These are phyloP conservation scores for Blastomyces silverae DNA, from an alignment of 2,329 filamentous ascomycete species.

Conservation along the genomic window DNA sequence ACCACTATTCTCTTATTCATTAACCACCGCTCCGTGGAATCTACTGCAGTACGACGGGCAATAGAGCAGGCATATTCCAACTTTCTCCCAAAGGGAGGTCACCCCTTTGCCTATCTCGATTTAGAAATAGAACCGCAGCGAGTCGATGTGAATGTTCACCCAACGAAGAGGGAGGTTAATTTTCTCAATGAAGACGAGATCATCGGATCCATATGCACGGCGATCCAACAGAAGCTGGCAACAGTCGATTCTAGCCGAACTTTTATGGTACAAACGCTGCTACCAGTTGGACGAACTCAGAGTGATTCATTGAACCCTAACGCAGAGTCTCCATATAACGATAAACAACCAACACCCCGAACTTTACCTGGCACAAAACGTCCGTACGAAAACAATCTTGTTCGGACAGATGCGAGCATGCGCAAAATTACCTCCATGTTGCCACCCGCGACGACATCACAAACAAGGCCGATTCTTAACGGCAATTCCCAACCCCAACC, in stretches of 20 bases:
- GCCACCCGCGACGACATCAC: conserved; percentile 47
- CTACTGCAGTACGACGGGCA: conserved; percentile 76
- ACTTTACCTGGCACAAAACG: conserved; percentile 42
- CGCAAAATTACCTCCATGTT: conserved; percentile 98
- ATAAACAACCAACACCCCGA: conserved; percentile 35
- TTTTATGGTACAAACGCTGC: conserved; percentile 86
- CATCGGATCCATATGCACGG: conserved; percentile 73
- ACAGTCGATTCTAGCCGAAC: conserved; percentile 89
- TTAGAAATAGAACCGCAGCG: conserved; percentile 86
- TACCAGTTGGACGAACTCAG: conserved; percentile 55
- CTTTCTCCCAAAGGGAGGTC: conserved; percentile 87
- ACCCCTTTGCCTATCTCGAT: conserved; percentile 88
- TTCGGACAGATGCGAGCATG: conserved; percentile 79
- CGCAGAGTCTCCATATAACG: conserved; percentile 22
- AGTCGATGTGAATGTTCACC: conserved; percentile 96
- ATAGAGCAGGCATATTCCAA: conserved; percentile 81
- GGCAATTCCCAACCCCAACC: conserved; percentile 31
- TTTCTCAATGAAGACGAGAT: conserved; percentile 98
- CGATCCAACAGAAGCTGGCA: conserved; percentile 69
- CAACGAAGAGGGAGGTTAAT: conserved; percentile 93
- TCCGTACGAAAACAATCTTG: conserved; percentile 76
- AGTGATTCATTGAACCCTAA: conserved; percentile 22
- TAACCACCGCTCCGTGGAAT: conserved; percentile 92
- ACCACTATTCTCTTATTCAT: conserved; percentile 88
- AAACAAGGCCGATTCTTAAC: conserved; percentile 26